These are phyloP conservation scores for Triticum turgidum DNA, from an alignment of 176 grass and related monocot genomes.

Conservation along the genomic window DNA sequence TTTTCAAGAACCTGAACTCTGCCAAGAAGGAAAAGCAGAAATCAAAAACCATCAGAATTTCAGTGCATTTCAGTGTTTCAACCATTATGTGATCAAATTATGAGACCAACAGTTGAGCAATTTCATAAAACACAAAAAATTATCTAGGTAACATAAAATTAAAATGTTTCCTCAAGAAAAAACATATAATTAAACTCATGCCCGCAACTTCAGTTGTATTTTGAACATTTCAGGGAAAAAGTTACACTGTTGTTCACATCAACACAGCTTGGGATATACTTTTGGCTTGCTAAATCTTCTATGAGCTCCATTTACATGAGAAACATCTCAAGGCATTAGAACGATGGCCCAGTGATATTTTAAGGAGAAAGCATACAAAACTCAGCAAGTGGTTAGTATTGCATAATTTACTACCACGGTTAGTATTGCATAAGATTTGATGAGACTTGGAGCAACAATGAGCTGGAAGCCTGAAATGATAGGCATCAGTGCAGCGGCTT, in stretches of 20 bases:
- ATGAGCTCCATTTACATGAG: neutral
- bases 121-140: neutral
- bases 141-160: neutral
- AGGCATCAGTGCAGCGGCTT: conserved; percentile 37
- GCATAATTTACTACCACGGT: too few species aligned
- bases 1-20: conserved; percentile 95
- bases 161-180: neutral
- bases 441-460: neutral
- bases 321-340: neutral
- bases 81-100: neutral
- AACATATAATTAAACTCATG: neutral
- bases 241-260: neutral
- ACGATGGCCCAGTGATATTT: neutral
- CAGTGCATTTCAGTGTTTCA: neutral
- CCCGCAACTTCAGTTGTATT: neutral
- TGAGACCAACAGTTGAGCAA: neutral
- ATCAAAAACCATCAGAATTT: neutral
- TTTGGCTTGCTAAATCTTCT: conserved; percentile 5
- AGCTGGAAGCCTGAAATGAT: neutral
- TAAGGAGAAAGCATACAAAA: neutral
- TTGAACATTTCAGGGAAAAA: neutral
- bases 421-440: neutral
- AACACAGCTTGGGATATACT: neutral
- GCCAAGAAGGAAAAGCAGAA: conserved; percentile 27
- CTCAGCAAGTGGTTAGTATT: too few species aligned